Percentiles rank a stretch among this genome's conserved stretches.
Conservation (phyloP, 495 filamentous ascomycete species). For the Aspergillus ostianus region DNA sequence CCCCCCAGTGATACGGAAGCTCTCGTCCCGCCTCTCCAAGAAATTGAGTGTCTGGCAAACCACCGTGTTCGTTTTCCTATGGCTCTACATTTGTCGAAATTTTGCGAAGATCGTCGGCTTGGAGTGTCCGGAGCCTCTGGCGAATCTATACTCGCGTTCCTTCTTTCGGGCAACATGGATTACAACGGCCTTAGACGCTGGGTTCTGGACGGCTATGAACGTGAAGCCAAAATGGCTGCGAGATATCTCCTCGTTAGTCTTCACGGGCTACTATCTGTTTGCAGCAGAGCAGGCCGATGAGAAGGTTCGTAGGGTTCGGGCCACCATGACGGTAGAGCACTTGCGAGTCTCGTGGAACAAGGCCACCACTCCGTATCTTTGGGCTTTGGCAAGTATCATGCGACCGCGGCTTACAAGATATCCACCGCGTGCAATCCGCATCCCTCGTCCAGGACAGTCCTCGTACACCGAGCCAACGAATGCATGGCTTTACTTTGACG, state of each 20-base stretch:
- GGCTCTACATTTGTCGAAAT: slow-evolving; percentile 88
- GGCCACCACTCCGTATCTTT: slow-evolving; percentile 77
- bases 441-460: slow-evolving; percentile 73
- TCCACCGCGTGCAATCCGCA: slow-evolving; percentile 75
- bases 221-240: slow-evolving; percentile 78
- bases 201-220: slow-evolving; percentile 98
- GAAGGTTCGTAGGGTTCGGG: slow-evolving; percentile 90
- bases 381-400: slow-evolving; percentile 63
- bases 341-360: slow-evolving; percentile 96
- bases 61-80: slow-evolving; percentile 81
- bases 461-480: slow-evolving; percentile 78
- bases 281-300: slow-evolving; percentile 94
- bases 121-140: slow-evolving; percentile 88
- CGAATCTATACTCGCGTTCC: slow-evolving; percentile 89
- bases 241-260: slow-evolving; percentile 77
- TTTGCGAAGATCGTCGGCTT: slow-evolving; percentile 89
- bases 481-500: slow-evolving; percentile 94
- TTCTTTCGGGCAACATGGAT: slow-evolving; percentile 99
- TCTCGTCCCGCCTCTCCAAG: slow-evolving; percentile 67
- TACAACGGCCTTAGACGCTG: slow-evolving; percentile 89
- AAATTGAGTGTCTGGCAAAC: slow-evolving; percentile 86
- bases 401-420: slow-evolving; percentile 78
- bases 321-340: slow-evolving; percentile 84
- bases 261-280: slow-evolving; percentile 84
- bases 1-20: slow-evolving; percentile 67